Evolutionary conservation across 495 filamentous ascomycete species (phyloP), one percentile per base, ranked within the genome.

Genomic region (Podospora pseudoanserina): DNA sequence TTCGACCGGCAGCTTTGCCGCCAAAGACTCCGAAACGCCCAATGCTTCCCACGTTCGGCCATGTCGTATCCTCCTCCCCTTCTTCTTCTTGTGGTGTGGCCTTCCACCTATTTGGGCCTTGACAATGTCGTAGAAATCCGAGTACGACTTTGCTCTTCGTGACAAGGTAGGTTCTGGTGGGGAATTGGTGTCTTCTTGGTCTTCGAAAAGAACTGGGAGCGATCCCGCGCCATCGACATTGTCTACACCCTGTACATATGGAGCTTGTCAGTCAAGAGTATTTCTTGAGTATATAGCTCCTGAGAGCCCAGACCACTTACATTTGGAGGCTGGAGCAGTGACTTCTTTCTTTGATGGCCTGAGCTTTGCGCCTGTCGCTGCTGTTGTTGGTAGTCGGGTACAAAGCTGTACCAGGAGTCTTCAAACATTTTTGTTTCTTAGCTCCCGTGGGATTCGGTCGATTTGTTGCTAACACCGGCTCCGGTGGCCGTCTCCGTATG

Each of bases 61-160:
- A 44, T 72, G 72, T n/a, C 72, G 73, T 32, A 74, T 79, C 65
- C 73, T 75, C 63, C 79, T 79, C 65, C 74, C 78, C 74, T 78
- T 81, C 72, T 77, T 81, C 67, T 66, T 73, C 19, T 67, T 44
- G 7, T 68, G 72, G 15, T 67, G 44, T 7, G 70, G 74, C 70
- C 87, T 80, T 69, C 82, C 85, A 56, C 78, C 78, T 4, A 86
- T 72, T 69, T 87, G 82, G 23, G 84, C 81, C 20, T 80, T 84
- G n/a, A 85, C 87, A 34, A 85, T 85, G 75, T 87, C 79, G 74
- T 89, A 88, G 70, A 93, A 88, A 73, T 93, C 88, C 68, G 87
- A 89, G 71, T 91, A 92, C 7, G 91, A 93, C 73, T 92, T 91
- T 58, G 90, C 88, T 70, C 92, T 81, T 64, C 86, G 82, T 18